Base-by-base conservation (phyloP, 768 basidiomycete species). In the Suillus weaverae region DNA sequence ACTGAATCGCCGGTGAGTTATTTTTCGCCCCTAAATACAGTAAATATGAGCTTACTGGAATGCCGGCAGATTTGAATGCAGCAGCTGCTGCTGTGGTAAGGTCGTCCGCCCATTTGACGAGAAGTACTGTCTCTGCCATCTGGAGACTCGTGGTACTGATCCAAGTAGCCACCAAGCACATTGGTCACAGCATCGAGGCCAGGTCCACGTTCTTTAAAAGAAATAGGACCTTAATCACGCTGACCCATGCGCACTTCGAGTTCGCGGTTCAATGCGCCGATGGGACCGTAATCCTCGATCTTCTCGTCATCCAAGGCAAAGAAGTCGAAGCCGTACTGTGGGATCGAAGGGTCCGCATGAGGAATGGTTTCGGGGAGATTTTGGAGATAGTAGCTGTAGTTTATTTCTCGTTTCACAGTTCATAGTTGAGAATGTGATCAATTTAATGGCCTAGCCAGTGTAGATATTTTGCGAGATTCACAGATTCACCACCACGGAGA, bases 101-200 rank as follows among this genome's bases (percentile, higher is more conserved):
- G 36, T 71, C 68, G 16, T 68, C 67, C 11, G 69, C 60, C 70
- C 70, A 71, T 62, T 70, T 70, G 18, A 64, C 48, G 2, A 70
- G 44, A 43, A 70, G 61, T 11, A 61, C 61, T 20, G 41, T 60
- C 16, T n/a, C n/a, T n/a, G n/a, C n/a, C n/a, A n/a, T 51, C 20
- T 7, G 59, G 63, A 51, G 33, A 50, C 36, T 62, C 32, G 4
- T 18, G 16, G 5, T 50, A 50, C 3, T 50, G 48, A 36, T 38
- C 43, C 18, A 67, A 50, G 55, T 70, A 65, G n/a, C 18, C 54
- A 9, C 46, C n/a, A 2, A 70, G 60, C 5, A 70, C 61, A 20
- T 30, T 5, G 32, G 60, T 64, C 48, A 70, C 53, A 5, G 20
- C 60, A 20, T 50, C 39, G 11, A 70, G 26, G 32, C 26, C 53